These are phyloP conservation scores for Ophiocordyceps sinensis DNA, from an alignment of 2,329 filamentous ascomycete genomes.

Conservation along the genomic window DNA sequence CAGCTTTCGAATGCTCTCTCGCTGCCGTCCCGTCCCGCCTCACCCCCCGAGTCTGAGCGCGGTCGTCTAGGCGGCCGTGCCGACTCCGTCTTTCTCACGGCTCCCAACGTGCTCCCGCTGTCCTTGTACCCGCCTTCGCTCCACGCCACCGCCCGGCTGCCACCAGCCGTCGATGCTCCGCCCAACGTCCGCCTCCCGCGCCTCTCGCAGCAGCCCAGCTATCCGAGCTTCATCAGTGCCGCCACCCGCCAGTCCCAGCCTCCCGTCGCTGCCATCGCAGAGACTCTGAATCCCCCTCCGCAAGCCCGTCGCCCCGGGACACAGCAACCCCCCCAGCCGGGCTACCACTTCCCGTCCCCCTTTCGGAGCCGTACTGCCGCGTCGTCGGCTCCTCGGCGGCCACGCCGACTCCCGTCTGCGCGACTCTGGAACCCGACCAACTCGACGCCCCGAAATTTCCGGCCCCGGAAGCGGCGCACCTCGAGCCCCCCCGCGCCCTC, in stretches of 20 bases:
- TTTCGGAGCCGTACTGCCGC: constrained; percentile 11
- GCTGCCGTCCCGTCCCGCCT: background rate
- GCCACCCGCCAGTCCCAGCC: background rate
- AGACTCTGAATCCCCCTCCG: background rate
- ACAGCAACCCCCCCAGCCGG: constrained; percentile 12
- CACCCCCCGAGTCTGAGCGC: constrained; percentile 13
- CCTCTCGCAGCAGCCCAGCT: constrained; percentile 16
- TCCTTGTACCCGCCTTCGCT: background rate
- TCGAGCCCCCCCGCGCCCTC: constrained; percentile 39
- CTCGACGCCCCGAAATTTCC: constrained; percentile 34
- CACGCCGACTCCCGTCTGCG: constrained; percentile 28
- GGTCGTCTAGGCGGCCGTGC: constrained; percentile 32
- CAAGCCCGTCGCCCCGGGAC: background rate
- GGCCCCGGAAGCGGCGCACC: constrained; percentile 26
- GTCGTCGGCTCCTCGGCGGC: constrained; percentile 22
- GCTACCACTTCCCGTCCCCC: background rate
- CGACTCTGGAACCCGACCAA: constrained; percentile 49
- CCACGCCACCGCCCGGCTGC: background rate
- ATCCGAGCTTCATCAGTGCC: constrained; percentile 7
- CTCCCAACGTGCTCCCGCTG: constrained; percentile 26
- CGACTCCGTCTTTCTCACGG: constrained; percentile 29
- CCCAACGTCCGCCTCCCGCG: constrained; percentile 14
- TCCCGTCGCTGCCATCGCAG: background rate
- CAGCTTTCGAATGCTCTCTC: background rate
- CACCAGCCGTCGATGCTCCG: constrained; percentile 13